A percentile compares a stretch with the other conserved stretches of the same genome.
Conservation (phyloP, 2,329 filamentous ascomycete genomes). For the Talaromyces sp. region DNA sequence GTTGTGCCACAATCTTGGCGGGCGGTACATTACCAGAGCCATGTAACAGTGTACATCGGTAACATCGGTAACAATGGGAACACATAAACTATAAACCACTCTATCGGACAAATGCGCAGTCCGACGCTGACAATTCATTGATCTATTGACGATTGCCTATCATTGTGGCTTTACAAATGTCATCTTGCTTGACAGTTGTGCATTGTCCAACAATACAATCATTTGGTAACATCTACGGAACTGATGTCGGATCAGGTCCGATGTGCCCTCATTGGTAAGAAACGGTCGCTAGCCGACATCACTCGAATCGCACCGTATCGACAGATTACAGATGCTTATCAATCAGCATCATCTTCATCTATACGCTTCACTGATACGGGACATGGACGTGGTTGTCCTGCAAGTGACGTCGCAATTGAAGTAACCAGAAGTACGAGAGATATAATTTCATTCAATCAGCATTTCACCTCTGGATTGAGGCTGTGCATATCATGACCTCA, state of each 20-base stretch:
- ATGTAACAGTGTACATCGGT: neutral
- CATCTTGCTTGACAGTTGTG: neutral
- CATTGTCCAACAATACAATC: neutral
- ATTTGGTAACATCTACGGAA: neutral
- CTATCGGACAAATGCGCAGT: neutral
- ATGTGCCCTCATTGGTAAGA: neutral
- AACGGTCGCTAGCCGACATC: neutral
- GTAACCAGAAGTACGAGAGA: neutral
- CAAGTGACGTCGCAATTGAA: slow-evolving; percentile 5
- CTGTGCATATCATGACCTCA: slow-evolving; percentile 17
- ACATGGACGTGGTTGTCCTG: neutral
- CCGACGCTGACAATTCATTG: neutral
- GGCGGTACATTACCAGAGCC: neutral
- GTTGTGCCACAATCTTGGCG: slow-evolving; percentile 3
- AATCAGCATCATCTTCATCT: neutral
- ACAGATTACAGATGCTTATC: slow-evolving; percentile 1
- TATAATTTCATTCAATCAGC: slow-evolving; percentile 9
- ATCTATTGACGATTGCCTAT: neutral
- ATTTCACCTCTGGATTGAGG: neutral
- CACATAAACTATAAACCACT: neutral
- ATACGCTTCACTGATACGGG: neutral
- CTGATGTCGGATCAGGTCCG: neutral
- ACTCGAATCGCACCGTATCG: neutral
- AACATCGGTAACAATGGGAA: neutral
- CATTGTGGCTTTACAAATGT: neutral